A percentile compares a stretch with the other conserved stretches of the same genome.
phyloP scores from a whole-genome alignment of 75 land plant species.

The Sequoiadendron giganteum region DNA sequence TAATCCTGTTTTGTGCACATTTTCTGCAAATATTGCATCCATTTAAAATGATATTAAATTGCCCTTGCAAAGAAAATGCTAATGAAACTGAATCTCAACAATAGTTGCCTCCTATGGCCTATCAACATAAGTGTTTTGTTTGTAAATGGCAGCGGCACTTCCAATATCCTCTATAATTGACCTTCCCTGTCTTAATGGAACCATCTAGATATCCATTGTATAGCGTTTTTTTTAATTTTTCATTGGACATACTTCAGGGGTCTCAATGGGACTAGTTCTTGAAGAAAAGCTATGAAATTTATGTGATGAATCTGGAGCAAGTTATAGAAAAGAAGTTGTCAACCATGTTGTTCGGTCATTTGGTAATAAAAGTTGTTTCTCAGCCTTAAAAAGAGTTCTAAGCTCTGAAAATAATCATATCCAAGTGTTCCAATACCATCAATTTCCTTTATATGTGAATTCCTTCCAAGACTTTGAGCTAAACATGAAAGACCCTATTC shows the following conservation, averaged over 20 bases:
- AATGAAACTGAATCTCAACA: too few relatives aligned
- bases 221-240: too few relatives aligned
- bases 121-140: too few relatives aligned
- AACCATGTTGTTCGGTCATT: conserved; percentile 91
- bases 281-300: conserved; percentile 63
- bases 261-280: conserved; percentile 58
- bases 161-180: too few relatives aligned
- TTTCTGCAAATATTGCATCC: too few relatives aligned
- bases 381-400: conserved; percentile 88
- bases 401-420: conserved; percentile 56
- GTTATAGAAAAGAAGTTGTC: conserved; percentile 91
- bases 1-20: too few relatives aligned
- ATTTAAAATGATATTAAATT: too few relatives aligned
- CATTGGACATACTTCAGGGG: conserved; percentile 49
- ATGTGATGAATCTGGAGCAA: conserved; percentile 92
- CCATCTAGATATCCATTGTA: too few relatives aligned
- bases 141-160: too few relatives aligned
- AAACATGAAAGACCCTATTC: conserved; percentile 74
- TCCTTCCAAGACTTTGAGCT: conserved; percentile 50
- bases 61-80: too few relatives aligned
- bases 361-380: conserved; percentile 82
- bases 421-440: conserved; percentile 49
- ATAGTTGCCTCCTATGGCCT: too few relatives aligned
- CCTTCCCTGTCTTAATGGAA: too few relatives aligned
- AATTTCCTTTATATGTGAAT: conserved; percentile 59